Percentiles rank a stretch among this genome's conserved stretches.
Conservation (phyloP, 768 basidiomycete species). For the Imleria badia region DNA sequence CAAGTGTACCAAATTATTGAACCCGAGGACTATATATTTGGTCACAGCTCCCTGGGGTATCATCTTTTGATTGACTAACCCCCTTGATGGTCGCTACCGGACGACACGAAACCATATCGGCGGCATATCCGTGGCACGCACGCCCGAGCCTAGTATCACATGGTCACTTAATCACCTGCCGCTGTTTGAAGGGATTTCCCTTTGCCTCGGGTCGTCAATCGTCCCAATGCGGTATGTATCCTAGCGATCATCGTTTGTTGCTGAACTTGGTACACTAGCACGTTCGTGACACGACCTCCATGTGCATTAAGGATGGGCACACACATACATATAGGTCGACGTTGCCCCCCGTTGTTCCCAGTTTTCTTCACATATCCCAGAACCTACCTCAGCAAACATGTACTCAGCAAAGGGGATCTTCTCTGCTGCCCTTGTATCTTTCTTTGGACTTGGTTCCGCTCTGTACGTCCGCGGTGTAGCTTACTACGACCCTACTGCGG, state of each 20-base stretch:
- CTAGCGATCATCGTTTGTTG: too few relatives aligned
- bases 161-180: background rate
- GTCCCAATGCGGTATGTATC: background rate
- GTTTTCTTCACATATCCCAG: background rate
- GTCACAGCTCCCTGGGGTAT: background rate
- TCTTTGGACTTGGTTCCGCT: slow-evolving; percentile 1
- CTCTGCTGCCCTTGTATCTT: background rate
- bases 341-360: background rate
- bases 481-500: slow-evolving; percentile 35
- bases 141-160: background rate
- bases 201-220: background rate
- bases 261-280: background rate
- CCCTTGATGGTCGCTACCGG: background rate
- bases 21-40: background rate
- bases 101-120: background rate
- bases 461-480: slow-evolving; percentile 15
- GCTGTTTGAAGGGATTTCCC: background rate
- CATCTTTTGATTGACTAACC: background rate
- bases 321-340: background rate
- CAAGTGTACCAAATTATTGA: too few relatives aligned
- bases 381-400: background rate
- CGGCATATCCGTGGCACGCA: background rate
- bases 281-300: background rate
- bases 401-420: background rate
- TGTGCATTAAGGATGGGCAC: background rate